These are phyloP conservation scores for Arthroderma uncinatum DNA, from an alignment of 2,329 filamentous ascomycete species.

Conservation along the genomic window DNA sequence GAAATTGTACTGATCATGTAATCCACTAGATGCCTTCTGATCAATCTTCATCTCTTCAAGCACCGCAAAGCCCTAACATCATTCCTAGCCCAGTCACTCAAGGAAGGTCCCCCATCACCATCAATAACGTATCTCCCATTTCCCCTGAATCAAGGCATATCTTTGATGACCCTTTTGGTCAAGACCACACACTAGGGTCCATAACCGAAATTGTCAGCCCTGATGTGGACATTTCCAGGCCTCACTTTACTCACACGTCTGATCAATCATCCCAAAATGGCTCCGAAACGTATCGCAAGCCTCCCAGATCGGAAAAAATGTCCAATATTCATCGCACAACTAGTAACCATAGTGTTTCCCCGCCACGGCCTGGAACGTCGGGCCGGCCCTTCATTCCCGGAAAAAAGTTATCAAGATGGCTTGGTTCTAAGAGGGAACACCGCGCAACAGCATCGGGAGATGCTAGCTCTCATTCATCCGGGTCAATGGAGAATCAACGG, in stretches of 20 bases:
- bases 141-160: slow-evolving; percentile 5
- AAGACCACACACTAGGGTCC: neutral
- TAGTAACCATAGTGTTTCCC: neutral
- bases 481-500: slow-evolving; percentile 25
- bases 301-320: neutral
- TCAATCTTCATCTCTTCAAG: neutral
- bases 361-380: neutral
- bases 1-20: neutral
- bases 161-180: slow-evolving; percentile 3
- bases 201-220: slow-evolving; percentile 3
- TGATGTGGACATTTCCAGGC: neutral
- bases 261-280: neutral
- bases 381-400: neutral
- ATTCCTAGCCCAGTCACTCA: slow-evolving; percentile 4
- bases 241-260: neutral
- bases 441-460: slow-evolving; percentile 18
- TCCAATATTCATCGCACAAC: neutral
- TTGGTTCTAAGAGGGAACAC: slow-evolving; percentile 7
- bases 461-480: slow-evolving; percentile 30
- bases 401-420: neutral
- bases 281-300: neutral
- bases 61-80: neutral
- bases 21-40: neutral
- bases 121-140: slow-evolving; percentile 11
- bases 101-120: slow-evolving; percentile 3